A percentile compares a stretch with the other conserved stretches of the same genome.
phyloP scores from a whole-genome alignment of 768 basidiomycete genomes.

The Lactarius vividus region DNA sequence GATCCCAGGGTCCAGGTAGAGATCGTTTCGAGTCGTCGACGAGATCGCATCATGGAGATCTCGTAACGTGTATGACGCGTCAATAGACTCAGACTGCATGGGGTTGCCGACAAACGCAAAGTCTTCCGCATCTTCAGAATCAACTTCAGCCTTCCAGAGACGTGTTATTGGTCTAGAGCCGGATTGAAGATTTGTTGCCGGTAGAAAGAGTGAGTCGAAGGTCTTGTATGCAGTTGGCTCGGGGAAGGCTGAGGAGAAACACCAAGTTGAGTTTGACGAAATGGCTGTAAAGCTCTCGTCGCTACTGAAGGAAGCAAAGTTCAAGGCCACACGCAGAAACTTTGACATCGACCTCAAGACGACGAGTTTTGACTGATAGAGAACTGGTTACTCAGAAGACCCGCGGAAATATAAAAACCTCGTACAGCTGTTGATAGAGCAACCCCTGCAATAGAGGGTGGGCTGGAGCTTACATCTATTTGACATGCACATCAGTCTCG shows the following conservation, averaged over 20 bases:
- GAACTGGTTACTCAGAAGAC: constrained; percentile 12
- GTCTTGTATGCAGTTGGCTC: constrained; percentile 48
- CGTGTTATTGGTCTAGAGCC: constrained; percentile 5
- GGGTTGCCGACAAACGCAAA: constrained; percentile 28
- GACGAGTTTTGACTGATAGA: constrained; percentile 68
- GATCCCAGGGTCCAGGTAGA: constrained; percentile 20
- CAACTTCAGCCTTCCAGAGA: constrained; percentile 39
- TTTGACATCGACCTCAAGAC: constrained; percentile 67
- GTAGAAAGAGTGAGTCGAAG: constrained; percentile 49
- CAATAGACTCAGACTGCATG: constrained; percentile 16
- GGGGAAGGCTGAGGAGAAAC: constrained; percentile 58
- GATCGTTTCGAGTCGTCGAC: constrained; percentile 7
- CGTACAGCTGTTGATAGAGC: constrained; percentile 63
- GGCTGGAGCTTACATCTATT: constrained; percentile 34
- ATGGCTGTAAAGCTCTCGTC: constrained; percentile 10
- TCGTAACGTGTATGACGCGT: constrained; percentile 29
- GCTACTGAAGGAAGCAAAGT: constrained; percentile 23
- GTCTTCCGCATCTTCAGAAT: constrained; percentile 39
- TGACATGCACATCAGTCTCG: constrained; percentile 26
- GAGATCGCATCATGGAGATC: constrained; percentile 27
- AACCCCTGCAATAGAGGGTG: constrained; percentile 63
- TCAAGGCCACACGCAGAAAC: constrained; percentile 56
- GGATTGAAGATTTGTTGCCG: constrained; percentile 21
- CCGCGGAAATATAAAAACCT: constrained; percentile 5
- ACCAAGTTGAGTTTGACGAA: constrained; percentile 53